Base-by-base conservation (phyloP, 78 protist genomes). In the Fonticula alba region DNA sequence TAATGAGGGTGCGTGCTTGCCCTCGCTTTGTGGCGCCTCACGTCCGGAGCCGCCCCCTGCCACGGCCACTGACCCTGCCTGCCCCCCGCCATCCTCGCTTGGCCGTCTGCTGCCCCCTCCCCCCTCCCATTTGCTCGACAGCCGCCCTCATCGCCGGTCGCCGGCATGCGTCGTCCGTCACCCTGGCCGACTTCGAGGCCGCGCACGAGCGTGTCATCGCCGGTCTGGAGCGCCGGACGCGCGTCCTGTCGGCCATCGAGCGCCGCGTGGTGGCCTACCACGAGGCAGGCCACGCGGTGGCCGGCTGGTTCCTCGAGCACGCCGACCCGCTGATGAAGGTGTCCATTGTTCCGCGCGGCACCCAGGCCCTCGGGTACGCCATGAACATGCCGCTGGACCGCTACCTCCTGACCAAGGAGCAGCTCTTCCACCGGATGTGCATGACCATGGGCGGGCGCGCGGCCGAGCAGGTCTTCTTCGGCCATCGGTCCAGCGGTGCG, bases 211-310 rank as follows among this genome's bases (percentile, higher is more conserved):
- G 99, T 10, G 87, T 93, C 41, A 72, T 91, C 64, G 96, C 80
- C 31, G 93, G 93, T n/a, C 38, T 75, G 24, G 81, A 75, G 71
- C 73, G 69, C 67, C 74, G 79, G 58, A 9, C 65, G 5, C 54
- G 53, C 40, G 73, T 78, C 36, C 59, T 84, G n/a, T 72, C 87
- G 0, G 63, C 63, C 7, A 69, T 55, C 29, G 95, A 93, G 70
- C 65, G 84, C 60, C 60, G 37, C 24, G 52, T 56, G 20, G 88
- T 95, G 2, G 97, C 99, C 11, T 86, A 88, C 71, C 99, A 95
- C 78, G 99, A 95, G 74, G 94, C 99, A 1, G 99, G 99, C 27
- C 99, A 95, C 62, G 96, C 97, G 38, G 69, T 88, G 13, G 76
- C 54, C 36, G 94, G 96, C 29, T 92, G 97, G 96, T 95, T 80